Percentiles rank a stretch among this genome's conserved stretches.
phyloP scores from a whole-genome alignment of 331 rosid species.

The Acacia concinna region DNA sequence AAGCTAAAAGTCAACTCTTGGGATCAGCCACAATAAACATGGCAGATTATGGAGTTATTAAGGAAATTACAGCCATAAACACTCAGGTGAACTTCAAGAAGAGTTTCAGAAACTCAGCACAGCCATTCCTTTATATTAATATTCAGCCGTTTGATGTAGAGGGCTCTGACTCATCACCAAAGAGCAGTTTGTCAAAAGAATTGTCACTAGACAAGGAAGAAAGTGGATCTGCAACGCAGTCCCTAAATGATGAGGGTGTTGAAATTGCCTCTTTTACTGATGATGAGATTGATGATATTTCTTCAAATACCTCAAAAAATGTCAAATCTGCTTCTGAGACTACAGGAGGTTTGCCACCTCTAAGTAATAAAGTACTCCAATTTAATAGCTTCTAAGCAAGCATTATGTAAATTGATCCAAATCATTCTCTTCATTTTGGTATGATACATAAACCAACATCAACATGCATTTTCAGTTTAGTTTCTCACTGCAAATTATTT shows the following conservation, averaged over 20 bases:
- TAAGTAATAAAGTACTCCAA: slow-evolving; percentile 39
- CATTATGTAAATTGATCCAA: slow-evolving; percentile 20
- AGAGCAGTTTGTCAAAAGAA: slow-evolving; percentile 53
- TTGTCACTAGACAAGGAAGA: slow-evolving; percentile 50
- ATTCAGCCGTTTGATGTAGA: slow-evolving; percentile 61
- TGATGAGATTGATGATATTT: slow-evolving; percentile 49
- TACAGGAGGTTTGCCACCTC: slow-evolving; percentile 45
- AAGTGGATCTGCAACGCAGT: slow-evolving; percentile 51
- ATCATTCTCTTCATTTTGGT: neutral
- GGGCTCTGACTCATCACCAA: slow-evolving; percentile 59
- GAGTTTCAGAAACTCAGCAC: slow-evolving; percentile 52
- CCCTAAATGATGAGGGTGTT: slow-evolving; percentile 48
- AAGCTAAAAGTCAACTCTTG: slow-evolving; percentile 57
- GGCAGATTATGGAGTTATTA: slow-evolving; percentile 61
- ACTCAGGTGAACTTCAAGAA: slow-evolving; percentile 61
- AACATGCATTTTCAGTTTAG: slow-evolving; percentile 12
- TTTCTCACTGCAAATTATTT: slow-evolving; percentile 27
- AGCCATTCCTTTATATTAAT: slow-evolving; percentile 55
- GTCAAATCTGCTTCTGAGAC: slow-evolving; percentile 46
- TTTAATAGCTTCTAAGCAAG: slow-evolving; percentile 26
- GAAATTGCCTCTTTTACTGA: slow-evolving; percentile 75
- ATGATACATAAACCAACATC: neutral
- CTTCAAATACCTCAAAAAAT: slow-evolving; percentile 42
- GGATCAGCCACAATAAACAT: slow-evolving; percentile 65
- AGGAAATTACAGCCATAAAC: slow-evolving; percentile 44